Evolutionary conservation across 73 alveolate species (phyloP).

Genomic region (Paramecium tetraurelia): DNA sequence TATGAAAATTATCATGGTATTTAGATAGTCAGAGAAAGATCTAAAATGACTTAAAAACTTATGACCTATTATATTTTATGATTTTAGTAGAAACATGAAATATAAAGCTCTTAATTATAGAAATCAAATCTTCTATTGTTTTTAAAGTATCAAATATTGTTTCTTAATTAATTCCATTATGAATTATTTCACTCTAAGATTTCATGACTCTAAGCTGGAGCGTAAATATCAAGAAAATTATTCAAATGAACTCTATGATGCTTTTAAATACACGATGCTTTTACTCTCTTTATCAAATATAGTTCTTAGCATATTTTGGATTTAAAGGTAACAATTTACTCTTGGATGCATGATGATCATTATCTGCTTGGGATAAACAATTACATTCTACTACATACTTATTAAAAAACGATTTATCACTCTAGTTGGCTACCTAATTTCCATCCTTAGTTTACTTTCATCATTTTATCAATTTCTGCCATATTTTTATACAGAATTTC

Average conservation of each 20-base stretch:
- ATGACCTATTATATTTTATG: background rate
- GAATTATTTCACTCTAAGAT: background rate
- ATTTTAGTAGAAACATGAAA: no score
- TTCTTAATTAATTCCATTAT: background rate
- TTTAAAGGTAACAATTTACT: background rate
- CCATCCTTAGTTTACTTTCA: background rate
- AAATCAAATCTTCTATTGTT: background rate
- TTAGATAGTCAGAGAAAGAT: no score
- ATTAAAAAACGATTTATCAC: background rate
- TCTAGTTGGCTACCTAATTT: background rate
- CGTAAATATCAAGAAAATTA: background rate
- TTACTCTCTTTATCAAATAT: background rate
- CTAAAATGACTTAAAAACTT: background rate
- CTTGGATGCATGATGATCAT: background rate
- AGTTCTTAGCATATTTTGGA: background rate
- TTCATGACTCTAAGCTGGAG: background rate
- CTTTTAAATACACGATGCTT: background rate
- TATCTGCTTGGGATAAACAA: background rate
- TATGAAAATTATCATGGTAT: no score
- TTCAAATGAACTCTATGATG: background rate
- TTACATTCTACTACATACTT: background rate
- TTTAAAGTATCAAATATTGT: background rate
- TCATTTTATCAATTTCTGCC: background rate
- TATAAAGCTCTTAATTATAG: no score
- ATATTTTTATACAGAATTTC: background rate